Evolutionary conservation across 352 stramenopile genomes (phyloP).

Genomic region (Phytopythium ostracodes): DNA sequence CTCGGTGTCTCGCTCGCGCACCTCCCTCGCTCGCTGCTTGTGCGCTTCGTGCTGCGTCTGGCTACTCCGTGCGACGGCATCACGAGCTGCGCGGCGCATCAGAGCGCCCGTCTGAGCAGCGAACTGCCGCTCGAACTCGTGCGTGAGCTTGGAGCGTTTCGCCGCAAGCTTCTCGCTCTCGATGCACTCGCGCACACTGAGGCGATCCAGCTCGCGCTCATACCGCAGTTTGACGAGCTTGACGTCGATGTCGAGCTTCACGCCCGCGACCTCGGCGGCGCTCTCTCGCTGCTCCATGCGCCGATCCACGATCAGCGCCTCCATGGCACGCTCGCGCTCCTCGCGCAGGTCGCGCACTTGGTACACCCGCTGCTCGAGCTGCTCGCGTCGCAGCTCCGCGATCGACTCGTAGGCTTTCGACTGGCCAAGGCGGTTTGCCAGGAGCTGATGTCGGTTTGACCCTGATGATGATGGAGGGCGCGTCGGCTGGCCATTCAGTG

Average conservation of each 20-base stretch:
- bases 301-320: conserved; percentile 64
- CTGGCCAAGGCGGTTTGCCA: conserved; percentile 45
- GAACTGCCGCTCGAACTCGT: conserved; percentile 49
- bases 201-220: conserved; percentile 41
- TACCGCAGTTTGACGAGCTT: conserved; percentile 67
- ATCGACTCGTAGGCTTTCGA: conserved; percentile 20
- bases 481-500: background rate
- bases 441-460: conserved; percentile 51
- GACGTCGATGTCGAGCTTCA: conserved; percentile 64
- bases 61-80: conserved; percentile 20
- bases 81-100: conserved; percentile 57
- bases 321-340: conserved; percentile 56
- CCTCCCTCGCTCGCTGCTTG: conserved; percentile 16
- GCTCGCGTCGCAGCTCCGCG: conserved; percentile 30
- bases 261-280: conserved; percentile 43
- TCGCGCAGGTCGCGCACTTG: conserved; percentile 56
- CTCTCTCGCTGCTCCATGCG: conserved; percentile 62
- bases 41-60: conserved; percentile 19
- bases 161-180: conserved; percentile 45
- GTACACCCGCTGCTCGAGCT: conserved; percentile 40
- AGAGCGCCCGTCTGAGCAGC: conserved; percentile 53
- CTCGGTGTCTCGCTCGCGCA: conserved; percentile 34
- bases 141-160: conserved; percentile 38
- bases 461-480: conserved; percentile 10
- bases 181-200: conserved; percentile 33